Percentiles rank a stretch among this genome's conserved stretches.
These are phyloP conservation scores for Chalciporus sphaerocephalus DNA, from an alignment of 768 basidiomycete genomes.

Conservation along the genomic window DNA sequence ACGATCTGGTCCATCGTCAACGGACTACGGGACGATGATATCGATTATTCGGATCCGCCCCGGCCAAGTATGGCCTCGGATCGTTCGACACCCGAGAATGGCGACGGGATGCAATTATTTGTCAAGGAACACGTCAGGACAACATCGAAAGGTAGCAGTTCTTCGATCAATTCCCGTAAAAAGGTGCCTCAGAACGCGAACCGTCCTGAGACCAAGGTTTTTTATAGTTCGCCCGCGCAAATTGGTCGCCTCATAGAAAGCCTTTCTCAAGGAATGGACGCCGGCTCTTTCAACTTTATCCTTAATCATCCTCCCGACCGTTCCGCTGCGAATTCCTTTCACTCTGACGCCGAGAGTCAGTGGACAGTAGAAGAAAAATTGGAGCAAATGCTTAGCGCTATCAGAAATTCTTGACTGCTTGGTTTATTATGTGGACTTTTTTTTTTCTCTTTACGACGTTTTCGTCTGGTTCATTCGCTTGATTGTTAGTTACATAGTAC, in stretches of 20 bases:
- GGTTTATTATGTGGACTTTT: conserved; percentile 22
- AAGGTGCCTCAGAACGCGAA: conserved; percentile 49
- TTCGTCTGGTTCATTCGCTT: conserved; percentile 14
- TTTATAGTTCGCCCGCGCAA: conserved; percentile 56
- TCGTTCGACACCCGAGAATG: conserved; percentile 49
- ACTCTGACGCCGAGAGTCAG: conserved; percentile 57
- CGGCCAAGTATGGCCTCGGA: conserved; percentile 74
- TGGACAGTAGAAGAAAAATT: conserved; percentile 75
- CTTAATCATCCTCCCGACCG: conserved; percentile 44
- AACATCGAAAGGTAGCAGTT: conserved; percentile 60
- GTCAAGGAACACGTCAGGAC: conserved; percentile 72
- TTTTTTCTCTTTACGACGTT: conserved; percentile 4
- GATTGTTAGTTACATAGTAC: conserved; percentile 17
- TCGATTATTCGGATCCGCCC: conserved; percentile 61
- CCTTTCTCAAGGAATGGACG: conserved; percentile 76
- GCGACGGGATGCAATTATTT: conserved; percentile 59
- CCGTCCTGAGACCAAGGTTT: conserved; percentile 77
- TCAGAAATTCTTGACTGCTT: conserved; percentile 30
- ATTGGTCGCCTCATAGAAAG: conserved; percentile 82
- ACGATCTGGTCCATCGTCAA: conserved; percentile 88
- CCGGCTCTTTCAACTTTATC: conserved; percentile 78
- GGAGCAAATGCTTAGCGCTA: conserved; percentile 60
- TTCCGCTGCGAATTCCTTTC: conserved; percentile 56
- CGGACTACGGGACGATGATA: conserved; percentile 73
- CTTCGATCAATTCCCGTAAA: conserved; percentile 58